phyloP scores from a whole-genome alignment of 768 basidiomycete genomes.

The Suillus discolor region DNA sequence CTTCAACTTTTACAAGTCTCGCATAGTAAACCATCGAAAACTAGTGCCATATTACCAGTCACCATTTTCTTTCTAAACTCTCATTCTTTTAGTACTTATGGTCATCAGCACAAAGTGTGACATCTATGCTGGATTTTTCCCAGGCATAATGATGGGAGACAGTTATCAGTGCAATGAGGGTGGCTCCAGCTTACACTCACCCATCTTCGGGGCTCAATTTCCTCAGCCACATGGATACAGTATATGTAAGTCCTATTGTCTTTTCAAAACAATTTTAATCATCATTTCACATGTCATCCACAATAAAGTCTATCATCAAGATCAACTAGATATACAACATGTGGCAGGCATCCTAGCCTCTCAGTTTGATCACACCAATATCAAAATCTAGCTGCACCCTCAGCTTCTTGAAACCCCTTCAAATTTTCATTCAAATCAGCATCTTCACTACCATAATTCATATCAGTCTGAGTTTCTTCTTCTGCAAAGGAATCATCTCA shows the following conservation, averaged over 20 bases:
- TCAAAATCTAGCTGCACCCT: slow-evolving; percentile 35
- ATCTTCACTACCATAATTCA: slow-evolving; percentile 31
- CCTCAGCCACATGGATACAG: slow-evolving; percentile 51
- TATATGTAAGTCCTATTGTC: slow-evolving; percentile 48
- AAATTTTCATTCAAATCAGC: slow-evolving; percentile 45
- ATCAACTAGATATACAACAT: slow-evolving; percentile 48
- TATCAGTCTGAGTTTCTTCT: slow-evolving; percentile 46
- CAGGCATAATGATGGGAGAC: slow-evolving; percentile 57
- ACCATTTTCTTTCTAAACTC: slow-evolving; percentile 25
- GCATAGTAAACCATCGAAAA: slow-evolving; percentile 46
- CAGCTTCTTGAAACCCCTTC: slow-evolving; percentile 50
- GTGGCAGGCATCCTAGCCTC: slow-evolving; percentile 50
- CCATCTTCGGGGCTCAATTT: slow-evolving; percentile 56
- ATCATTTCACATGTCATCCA: slow-evolving; percentile 41
- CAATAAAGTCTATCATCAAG: slow-evolving; percentile 67
- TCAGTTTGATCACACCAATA: slow-evolving; percentile 50
- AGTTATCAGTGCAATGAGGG: slow-evolving; percentile 74
- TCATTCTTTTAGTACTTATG: slow-evolving; percentile 43
- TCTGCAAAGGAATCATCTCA: slow-evolving; percentile 48
- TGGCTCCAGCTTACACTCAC: slow-evolving; percentile 74
- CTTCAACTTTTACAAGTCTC: slow-evolving; percentile 34
- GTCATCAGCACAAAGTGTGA: slow-evolving; percentile 57
- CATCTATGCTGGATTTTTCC: slow-evolving; percentile 59
- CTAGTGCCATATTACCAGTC: slow-evolving; percentile 24
- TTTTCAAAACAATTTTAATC: slow-evolving; percentile 36